Conservation (phyloP, 305 asterid genomes). For the Rubia peregrina region DNA sequence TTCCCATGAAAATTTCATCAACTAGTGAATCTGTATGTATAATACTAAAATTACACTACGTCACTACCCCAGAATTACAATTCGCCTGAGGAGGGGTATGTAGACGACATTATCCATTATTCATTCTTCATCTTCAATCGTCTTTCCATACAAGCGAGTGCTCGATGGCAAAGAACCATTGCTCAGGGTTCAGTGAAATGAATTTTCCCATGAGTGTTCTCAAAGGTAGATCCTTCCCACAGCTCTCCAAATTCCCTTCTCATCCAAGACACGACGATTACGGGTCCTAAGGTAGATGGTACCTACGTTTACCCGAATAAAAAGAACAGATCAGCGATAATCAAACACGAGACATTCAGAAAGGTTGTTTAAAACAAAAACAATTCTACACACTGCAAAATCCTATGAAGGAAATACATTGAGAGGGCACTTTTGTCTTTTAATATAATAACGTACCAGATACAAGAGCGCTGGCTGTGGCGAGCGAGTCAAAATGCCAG, state of each 20-base stretch:
- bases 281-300: slow-evolving; percentile 88
- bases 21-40: background rate
- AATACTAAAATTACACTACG: background rate
- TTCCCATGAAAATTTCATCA: too few relatives aligned
- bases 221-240: slow-evolving; percentile 69
- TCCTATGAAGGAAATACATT: background rate
- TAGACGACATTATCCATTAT: background rate
- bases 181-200: slow-evolving; percentile 39
- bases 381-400: background rate
- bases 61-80: background rate
- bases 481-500: slow-evolving; percentile 79
- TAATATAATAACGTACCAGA: slow-evolving; percentile 42
- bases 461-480: slow-evolving; percentile 95
- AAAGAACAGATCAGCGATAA: slow-evolving; percentile 5
- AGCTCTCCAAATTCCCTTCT: slow-evolving; percentile 65
- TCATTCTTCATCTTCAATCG: slow-evolving; percentile 4
- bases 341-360: too few relatives aligned
- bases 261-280: slow-evolving; percentile 64
- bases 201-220: slow-evolving; percentile 44
- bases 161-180: slow-evolving; percentile 5
- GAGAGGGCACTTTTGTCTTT: background rate
- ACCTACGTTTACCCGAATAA: slow-evolving; percentile 34
- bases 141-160: background rate
- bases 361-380: background rate
- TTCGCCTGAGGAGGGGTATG: background rate